Percentiles rank a stretch among this genome's conserved stretches.
Conservation (phyloP, 2,329 filamentous ascomycete species). For the Myriosclerotinia duriaeana region DNA sequence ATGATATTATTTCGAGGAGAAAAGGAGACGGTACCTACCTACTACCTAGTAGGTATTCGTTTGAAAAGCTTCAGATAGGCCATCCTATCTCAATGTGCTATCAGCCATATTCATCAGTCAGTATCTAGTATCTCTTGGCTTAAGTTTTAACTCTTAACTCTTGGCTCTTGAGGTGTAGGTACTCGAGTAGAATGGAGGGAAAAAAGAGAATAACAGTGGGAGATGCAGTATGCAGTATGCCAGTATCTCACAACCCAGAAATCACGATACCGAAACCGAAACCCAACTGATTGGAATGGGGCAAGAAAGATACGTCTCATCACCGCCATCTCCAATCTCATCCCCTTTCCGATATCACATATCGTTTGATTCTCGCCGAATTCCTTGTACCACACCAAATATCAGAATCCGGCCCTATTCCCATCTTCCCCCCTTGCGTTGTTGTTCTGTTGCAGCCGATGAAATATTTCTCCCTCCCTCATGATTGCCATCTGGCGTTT, state of each 20-base stretch:
- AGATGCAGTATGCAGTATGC: no score
- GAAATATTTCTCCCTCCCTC: not conserved
- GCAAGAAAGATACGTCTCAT: not conserved
- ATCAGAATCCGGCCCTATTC: not conserved
- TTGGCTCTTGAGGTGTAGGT: no score
- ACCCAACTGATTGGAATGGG: slow-evolving; percentile 2
- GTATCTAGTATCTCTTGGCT: no score
- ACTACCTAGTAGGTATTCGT: no score
- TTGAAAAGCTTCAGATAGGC: not conserved
- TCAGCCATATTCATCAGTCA: no score
- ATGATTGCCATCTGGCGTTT: slow-evolving; percentile 21
- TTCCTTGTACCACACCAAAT: not conserved
- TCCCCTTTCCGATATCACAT: not conserved
- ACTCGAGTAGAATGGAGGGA: no score
- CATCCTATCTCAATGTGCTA: no score
- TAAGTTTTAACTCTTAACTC: no score
- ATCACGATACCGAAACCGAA: slow-evolving; percentile 3
- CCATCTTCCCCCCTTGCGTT: not conserved
- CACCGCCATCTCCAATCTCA: not conserved
- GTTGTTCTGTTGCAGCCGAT: slow-evolving; percentile 9
- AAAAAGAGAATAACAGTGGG: not conserved
- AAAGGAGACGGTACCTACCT: no score
- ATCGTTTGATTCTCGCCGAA: not conserved
- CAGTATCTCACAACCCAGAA: not conserved
- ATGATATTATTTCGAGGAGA: slow-evolving; percentile 23